Percentiles rank a stretch among this genome's conserved stretches.
phyloP scores from a whole-genome alignment of 495 filamentous ascomycete genomes.

The Penicillium dipodomyicola region DNA sequence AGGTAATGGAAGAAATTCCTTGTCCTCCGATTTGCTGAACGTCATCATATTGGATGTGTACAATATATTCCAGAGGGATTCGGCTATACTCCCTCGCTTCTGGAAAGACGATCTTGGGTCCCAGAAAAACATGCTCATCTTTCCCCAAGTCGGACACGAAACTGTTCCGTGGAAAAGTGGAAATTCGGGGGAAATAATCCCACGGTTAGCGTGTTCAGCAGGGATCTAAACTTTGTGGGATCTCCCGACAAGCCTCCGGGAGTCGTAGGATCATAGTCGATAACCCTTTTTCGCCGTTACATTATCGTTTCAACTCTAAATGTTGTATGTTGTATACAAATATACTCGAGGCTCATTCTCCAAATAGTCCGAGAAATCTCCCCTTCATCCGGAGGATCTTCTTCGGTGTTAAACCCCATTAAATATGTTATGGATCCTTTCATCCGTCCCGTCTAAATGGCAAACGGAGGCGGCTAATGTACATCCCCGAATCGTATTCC shows the following conservation, averaged over 20 bases:
- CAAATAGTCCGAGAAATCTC: background rate
- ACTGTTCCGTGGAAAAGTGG: constrained; percentile 1
- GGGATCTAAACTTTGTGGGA: constrained; percentile 5
- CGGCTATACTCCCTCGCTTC: background rate
- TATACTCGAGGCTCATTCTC: background rate
- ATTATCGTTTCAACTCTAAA: background rate
- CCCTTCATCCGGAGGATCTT: background rate
- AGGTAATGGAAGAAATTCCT: constrained; percentile 14
- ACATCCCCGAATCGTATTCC: background rate
- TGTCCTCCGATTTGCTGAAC: constrained; percentile 25
- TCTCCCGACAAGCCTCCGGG: background rate
- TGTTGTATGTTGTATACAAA: background rate
- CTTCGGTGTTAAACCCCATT: background rate
- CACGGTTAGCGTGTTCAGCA: constrained; percentile 1
- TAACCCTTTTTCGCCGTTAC: background rate
- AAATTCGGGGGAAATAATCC: background rate
- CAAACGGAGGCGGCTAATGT: background rate
- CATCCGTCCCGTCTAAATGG: background rate
- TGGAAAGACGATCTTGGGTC: background rate
- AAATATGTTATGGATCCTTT: background rate
- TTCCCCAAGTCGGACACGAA: constrained; percentile 1
- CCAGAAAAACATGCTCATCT: background rate
- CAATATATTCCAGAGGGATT: background rate
- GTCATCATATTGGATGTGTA: constrained; percentile 8
- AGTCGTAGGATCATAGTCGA: background rate